A percentile compares a stretch with the other conserved stretches of the same genome.
These are phyloP conservation scores for Drechslerella dactyloides DNA, from an alignment of 2,329 filamentous ascomycete genomes.

Conservation along the genomic window DNA sequence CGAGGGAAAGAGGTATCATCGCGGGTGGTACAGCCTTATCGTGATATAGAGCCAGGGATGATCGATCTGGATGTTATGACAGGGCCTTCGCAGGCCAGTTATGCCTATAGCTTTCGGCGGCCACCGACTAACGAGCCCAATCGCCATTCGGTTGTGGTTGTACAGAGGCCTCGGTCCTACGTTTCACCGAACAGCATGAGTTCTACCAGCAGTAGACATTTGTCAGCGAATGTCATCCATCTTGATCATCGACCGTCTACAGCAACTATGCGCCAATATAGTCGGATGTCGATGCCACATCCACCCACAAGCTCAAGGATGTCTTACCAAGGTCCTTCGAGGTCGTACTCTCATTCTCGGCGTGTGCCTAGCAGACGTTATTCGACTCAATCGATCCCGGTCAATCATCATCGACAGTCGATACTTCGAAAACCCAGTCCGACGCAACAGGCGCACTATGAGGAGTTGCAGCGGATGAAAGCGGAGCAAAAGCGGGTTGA, in stretches of 20 bases:
- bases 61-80: conserved; percentile 38
- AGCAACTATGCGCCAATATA: conserved; percentile 19
- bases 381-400: conserved; percentile 38
- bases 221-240: conserved; percentile 33
- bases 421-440: conserved; percentile 38
- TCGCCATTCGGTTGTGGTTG: conserved; percentile 39
- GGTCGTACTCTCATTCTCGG: conserved; percentile 24
- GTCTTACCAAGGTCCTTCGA: conserved; percentile 35
- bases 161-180: conserved; percentile 32
- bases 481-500: conserved; percentile 22
- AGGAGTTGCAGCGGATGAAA: conserved; percentile 26
- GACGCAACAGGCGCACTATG: conserved; percentile 22
- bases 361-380: conserved; percentile 28
- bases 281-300: conserved; percentile 36
- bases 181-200: conserved; percentile 32
- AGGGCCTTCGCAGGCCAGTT: conserved; percentile 7
- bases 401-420: conserved; percentile 23
- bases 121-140: conserved; percentile 19
- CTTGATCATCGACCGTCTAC: conserved; percentile 24
- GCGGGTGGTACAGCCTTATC: conserved; percentile 28
- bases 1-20: conserved; percentile 36
- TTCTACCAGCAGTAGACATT: conserved; percentile 12
- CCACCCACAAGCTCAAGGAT: conserved; percentile 11
- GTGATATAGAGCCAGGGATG: conserved; percentile 38
- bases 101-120: conserved; percentile 33